phyloP scores from a whole-genome alignment of 169 alveolate genomes.

The Amoebophrya sp. region DNA sequence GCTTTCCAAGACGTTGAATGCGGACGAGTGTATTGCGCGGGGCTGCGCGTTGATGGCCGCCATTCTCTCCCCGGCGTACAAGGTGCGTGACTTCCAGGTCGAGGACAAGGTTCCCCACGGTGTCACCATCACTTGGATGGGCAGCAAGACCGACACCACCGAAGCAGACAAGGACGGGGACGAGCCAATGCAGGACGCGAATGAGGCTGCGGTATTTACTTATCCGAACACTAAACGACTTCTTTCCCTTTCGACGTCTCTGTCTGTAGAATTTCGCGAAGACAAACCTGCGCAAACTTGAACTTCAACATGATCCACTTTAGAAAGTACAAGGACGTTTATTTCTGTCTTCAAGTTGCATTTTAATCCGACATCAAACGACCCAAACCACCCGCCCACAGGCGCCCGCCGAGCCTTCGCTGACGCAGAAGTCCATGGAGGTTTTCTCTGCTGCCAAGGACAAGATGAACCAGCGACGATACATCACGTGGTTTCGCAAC shows the following conservation, averaged over 20 bases:
- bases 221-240: too few species aligned
- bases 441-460: not conserved
- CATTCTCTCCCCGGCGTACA: not conserved
- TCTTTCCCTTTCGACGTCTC: too few species aligned
- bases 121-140: not conserved
- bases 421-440: not conserved
- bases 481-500: slow-evolving; percentile 9
- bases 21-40: slow-evolving; percentile 89
- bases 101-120: slow-evolving; percentile 1
- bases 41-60: slow-evolving; percentile 83
- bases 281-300: too few species aligned
- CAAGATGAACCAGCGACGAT: not conserved
- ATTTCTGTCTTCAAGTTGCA: too few species aligned
- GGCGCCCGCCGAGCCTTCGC: too few species aligned
- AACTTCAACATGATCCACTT: too few species aligned
- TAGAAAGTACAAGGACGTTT: too few species aligned
- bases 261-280: too few species aligned
- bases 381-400: too few species aligned
- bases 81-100: slow-evolving; percentile 7
- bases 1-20: slow-evolving; percentile 80
- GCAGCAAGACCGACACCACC: not conserved
- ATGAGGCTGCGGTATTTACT: not conserved
- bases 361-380: too few species aligned
- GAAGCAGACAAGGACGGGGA: not conserved
- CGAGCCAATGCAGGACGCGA: not conserved